These are phyloP conservation scores for Epichloe elymi DNA, from an alignment of 2,329 filamentous ascomycete species.

Conservation along the genomic window DNA sequence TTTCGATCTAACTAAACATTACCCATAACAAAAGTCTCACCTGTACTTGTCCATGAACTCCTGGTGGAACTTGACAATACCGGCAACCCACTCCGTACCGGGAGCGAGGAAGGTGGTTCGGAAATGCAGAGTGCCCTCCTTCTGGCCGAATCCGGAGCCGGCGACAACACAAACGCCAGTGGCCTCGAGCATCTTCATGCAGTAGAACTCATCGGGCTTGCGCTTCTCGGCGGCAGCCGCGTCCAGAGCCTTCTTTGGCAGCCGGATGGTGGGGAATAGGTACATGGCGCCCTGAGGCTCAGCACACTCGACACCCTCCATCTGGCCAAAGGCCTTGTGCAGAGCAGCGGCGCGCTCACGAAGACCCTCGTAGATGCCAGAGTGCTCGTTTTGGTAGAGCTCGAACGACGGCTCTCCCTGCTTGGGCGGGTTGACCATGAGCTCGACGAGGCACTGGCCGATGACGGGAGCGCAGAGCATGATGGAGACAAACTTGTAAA, in stretches of 20 bases:
- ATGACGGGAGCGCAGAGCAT: conserved; percentile 91
- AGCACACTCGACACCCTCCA: conserved; percentile 92
- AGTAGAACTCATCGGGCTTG: conserved; percentile 85
- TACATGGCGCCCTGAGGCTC: conserved; percentile 95
- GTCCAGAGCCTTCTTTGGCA: conserved; percentile 62
- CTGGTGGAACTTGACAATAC: conserved; percentile 80
- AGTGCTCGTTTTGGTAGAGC: conserved; percentile 77
- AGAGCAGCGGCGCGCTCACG: conserved; percentile 70
- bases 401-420: conserved; percentile 72
- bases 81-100: conserved; percentile 84
- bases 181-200: conserved; percentile 75
- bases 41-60: conserved; percentile 78
- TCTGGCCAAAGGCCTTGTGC: conserved; percentile 78
- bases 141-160: conserved; percentile 88
- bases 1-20: neutral
- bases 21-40: conserved; percentile 15
- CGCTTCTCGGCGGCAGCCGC: conserved; percentile 64
- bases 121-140: conserved; percentile 83
- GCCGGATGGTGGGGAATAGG: conserved; percentile 85
- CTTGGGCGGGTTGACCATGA: conserved; percentile 93
- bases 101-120: conserved; percentile 93
- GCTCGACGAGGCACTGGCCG: conserved; percentile 89
- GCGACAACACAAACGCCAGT: conserved; percentile 93
- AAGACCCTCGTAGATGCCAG: conserved; percentile 65
- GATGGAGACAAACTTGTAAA: conserved; percentile 98